Base-by-base conservation (phyloP, 352 stramenopile species). In the Globisporangium alternatum region DNA sequence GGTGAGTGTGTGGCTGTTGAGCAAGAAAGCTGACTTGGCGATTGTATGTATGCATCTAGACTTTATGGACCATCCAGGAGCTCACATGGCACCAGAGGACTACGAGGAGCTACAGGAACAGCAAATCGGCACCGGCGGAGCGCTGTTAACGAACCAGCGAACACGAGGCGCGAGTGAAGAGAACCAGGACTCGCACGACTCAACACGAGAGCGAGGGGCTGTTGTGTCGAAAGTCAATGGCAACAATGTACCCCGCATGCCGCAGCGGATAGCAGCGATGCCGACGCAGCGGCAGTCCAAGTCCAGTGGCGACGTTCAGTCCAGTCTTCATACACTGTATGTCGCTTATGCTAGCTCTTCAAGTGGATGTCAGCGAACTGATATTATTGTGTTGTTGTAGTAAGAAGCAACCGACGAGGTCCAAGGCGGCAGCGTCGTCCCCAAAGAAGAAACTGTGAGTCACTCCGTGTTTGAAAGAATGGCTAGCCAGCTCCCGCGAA, bases 61-160 rank as follows among this genome's bases (percentile, higher is more conserved):
- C 55, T 86, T 86, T 37, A 45, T 65, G 5, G 79, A 88, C 17
- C 70, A 83, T 25, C 65, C 77, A 2, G 35, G 52, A 19, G 66
- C 77, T 31, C 60, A 65, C 15, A 49, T 59, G 13, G 22, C 17
- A 1, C 49, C 28, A 19, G 64, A 61, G 30, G 54, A 43, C 7
- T 43, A 57, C 30, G 41, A 60, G 2, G n/a, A 33, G 22, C 19
- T 21, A 33, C 22, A 25, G 2, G 54, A 52, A 19, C 8, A 56
- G 2, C 5, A 35, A 1, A 13, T 68, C 17, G 37, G 44, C 68
- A 13, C 53, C 68, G 22, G 55, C 12, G 68, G 63, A 62, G 68
- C 59, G 1, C 51, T 76, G 15, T 25, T 76, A 30, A 76, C 65
- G 15, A 39, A 44, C 2, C 60, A 19, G 15, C 52, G 13, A 19